Conservation (phyloP, 495 filamentous ascomycete genomes). For the Xylaria nigripes region DNA sequence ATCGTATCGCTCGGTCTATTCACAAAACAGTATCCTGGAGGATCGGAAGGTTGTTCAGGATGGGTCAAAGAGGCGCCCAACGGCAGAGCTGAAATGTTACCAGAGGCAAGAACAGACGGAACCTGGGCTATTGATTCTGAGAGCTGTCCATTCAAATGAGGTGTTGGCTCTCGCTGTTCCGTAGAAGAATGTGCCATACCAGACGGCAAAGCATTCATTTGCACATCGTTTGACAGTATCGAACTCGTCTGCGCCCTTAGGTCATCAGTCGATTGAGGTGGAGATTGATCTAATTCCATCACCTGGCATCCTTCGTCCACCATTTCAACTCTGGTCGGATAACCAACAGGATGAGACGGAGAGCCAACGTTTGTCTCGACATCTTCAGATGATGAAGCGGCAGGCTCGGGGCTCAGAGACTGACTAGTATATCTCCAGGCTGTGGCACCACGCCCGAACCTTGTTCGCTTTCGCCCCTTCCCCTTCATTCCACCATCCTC, state of each 20-base stretch:
- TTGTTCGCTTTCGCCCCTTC: conserved; percentile 61
- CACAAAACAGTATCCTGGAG: neutral
- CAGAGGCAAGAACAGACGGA: neutral
- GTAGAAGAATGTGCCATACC: neutral
- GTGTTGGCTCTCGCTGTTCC: neutral
- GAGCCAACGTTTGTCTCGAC: neutral
- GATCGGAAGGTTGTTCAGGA: neutral
- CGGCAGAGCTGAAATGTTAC: neutral
- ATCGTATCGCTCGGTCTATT: neutral
- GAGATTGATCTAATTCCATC: conserved; percentile 29
- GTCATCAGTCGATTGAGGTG: neutral
- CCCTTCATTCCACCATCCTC: conserved; percentile 60
- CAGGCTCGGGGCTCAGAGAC: conserved; percentile 55
- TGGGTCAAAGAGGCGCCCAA: neutral
- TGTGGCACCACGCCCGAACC: conserved; percentile 58
- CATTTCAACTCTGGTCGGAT: conserved; percentile 25
- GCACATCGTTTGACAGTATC: neutral
- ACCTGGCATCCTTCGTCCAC: conserved; percentile 43
- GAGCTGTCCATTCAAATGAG: neutral
- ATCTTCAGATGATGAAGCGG: conserved; percentile 16
- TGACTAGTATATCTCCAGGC: conserved; percentile 65
- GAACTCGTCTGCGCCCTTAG: neutral
- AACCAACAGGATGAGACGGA: neutral
- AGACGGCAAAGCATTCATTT: neutral
- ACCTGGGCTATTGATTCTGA: neutral